Percentiles rank a stretch among this genome's conserved stretches.
These are phyloP conservation scores for Naganishia kalamii DNA, from an alignment of 768 basidiomycete species.

Conservation along the genomic window DNA sequence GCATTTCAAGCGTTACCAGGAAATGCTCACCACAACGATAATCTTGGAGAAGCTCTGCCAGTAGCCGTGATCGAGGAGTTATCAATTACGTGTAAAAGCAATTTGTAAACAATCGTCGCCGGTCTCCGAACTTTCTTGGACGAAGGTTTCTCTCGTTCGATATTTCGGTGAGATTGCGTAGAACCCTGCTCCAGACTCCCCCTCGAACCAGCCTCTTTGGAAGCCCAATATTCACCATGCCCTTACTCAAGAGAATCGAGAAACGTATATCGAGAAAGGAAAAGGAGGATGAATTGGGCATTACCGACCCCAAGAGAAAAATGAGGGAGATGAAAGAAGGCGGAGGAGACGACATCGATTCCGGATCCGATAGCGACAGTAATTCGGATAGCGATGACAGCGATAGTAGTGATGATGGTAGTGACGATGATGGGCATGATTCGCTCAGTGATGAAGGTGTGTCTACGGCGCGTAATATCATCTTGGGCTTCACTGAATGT, in stretches of 20 bases:
- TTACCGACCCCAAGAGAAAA: slow-evolving; percentile 6
- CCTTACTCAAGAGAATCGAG: slow-evolving; percentile 12
- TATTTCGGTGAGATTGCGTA: no score
- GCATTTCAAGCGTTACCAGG: no score
- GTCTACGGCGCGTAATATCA: background rate
- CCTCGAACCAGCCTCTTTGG: no score
- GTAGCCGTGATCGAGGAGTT: no score
- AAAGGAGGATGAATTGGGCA: slow-evolving; percentile 6
- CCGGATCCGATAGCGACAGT: slow-evolving; percentile 5
- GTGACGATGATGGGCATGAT: background rate
- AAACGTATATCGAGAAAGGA: slow-evolving; percentile 8
- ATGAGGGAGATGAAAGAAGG: slow-evolving; percentile 15
- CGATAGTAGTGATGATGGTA: background rate
- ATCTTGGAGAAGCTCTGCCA: no score
- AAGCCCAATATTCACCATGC: background rate
- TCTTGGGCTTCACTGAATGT: background rate
- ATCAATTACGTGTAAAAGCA: no score
- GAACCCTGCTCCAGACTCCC: no score
- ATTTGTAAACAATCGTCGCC: no score
- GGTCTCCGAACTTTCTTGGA: no score
- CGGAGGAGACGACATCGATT: background rate
- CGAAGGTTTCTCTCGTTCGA: no score
- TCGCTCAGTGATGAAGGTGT: slow-evolving; percentile 11
- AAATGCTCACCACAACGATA: no score
- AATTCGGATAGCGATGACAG: background rate